A percentile compares a stretch with the other conserved stretches of the same genome.
phyloP scores from a whole-genome alignment of 2,329 filamentous ascomycete species.

The Exophiala lecanii-corni region DNA sequence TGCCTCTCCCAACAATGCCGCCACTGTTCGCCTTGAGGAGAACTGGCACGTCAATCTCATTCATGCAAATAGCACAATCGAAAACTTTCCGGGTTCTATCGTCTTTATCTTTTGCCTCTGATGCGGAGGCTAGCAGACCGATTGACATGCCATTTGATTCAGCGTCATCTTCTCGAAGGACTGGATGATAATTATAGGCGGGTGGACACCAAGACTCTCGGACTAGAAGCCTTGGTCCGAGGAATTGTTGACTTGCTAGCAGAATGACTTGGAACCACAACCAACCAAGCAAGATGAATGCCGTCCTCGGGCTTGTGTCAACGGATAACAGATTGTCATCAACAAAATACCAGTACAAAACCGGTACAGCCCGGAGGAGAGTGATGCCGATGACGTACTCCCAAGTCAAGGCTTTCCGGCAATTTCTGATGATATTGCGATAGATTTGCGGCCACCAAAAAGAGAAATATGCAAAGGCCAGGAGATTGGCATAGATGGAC shows the following conservation, averaged over 20 bases:
- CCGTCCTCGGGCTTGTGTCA: conserved; percentile 60
- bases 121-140: conserved; percentile 56
- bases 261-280: conserved; percentile 79
- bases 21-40: conserved; percentile 48
- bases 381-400: conserved; percentile 85
- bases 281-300: conserved; percentile 67
- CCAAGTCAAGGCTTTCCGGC: conserved; percentile 85
- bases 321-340: conserved; percentile 77
- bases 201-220: conserved; percentile 61
- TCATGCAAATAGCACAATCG: conserved; percentile 93
- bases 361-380: conserved; percentile 68
- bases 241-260: conserved; percentile 73
- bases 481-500: conserved; percentile 54
- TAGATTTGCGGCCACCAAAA: conserved; percentile 91
- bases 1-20: conserved; percentile 47
- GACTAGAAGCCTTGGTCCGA: conserved; percentile 85
- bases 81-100: conserved; percentile 58
- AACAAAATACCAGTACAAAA: conserved; percentile 79
- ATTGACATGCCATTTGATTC: conserved; percentile 75
- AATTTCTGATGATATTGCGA: conserved; percentile 86
- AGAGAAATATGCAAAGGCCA: conserved; percentile 74
- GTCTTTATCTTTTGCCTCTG: conserved; percentile 31
- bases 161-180: conserved; percentile 69
- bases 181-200: conserved; percentile 86
- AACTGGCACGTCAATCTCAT: conserved; percentile 83